A percentile compares a stretch with the other conserved stretches of the same genome.
phyloP scores from a whole-genome alignment of 164 flowering plant species.

The Cinnamomum chago region DNA sequence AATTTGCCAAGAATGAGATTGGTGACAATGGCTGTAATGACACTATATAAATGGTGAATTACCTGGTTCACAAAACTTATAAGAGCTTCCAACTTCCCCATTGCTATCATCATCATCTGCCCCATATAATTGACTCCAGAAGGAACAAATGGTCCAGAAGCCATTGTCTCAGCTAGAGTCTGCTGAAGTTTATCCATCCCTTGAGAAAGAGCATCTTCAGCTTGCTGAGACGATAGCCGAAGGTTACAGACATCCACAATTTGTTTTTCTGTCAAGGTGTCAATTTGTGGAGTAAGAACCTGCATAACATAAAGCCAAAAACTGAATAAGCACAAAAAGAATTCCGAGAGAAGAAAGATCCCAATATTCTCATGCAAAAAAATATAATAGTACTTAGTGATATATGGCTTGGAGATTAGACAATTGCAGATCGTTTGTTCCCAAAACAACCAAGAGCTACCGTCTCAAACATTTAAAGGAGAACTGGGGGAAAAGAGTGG shows the following conservation, averaged over 20 bases:
- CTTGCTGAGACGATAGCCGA: slow-evolving; percentile 78
- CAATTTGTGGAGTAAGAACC: slow-evolving; percentile 75
- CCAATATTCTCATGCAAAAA: not conserved
- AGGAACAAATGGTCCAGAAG: slow-evolving; percentile 44
- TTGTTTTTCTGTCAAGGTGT: slow-evolving; percentile 68
- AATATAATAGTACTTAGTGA: not conserved
- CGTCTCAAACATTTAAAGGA: too few relatives aligned
- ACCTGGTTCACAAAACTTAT: slow-evolving; percentile 78
- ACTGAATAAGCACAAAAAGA: not conserved
- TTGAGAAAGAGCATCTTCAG: slow-evolving; percentile 94
- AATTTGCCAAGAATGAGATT: too few relatives aligned
- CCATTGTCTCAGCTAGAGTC: slow-evolving; percentile 41
- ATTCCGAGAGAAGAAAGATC: not conserved
- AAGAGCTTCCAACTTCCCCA: slow-evolving; percentile 69
- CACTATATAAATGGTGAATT: not conserved
- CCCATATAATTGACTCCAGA: slow-evolving; percentile 38
- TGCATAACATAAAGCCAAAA: slow-evolving; percentile 27
- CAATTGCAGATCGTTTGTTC: too few relatives aligned
- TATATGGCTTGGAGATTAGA: too few relatives aligned
- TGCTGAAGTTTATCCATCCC: slow-evolving; percentile 90
- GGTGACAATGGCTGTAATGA: too few relatives aligned
- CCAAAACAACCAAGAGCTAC: too few relatives aligned
- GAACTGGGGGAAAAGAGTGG: too few relatives aligned
- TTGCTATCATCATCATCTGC: slow-evolving; percentile 44
- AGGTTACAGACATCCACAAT: slow-evolving; percentile 44